phyloP scores from a whole-genome alignment of 2,329 filamentous ascomycete genomes.

The Tolypocladium amazonense region DNA sequence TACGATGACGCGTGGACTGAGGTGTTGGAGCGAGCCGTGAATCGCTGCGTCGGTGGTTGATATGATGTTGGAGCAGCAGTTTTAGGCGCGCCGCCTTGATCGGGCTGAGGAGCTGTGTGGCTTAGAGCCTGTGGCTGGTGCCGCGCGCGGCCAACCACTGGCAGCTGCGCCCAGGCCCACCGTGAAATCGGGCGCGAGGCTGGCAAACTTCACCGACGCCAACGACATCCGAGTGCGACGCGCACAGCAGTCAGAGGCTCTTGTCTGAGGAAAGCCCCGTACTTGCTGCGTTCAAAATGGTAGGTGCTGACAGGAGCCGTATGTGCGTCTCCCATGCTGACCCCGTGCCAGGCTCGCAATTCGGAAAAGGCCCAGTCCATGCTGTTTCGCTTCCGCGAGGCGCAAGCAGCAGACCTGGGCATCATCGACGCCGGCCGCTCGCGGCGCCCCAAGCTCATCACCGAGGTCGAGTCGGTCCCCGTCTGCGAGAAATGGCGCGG shows the following conservation, averaged over 20 bases:
- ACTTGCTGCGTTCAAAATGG: not conserved
- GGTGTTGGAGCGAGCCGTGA: not conserved
- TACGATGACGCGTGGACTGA: not conserved
- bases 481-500: slow-evolving; percentile 96
- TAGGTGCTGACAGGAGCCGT: not conserved
- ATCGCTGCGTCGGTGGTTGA: not conserved
- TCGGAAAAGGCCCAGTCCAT: slow-evolving; percentile 98
- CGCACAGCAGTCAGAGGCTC: not conserved
- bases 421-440: slow-evolving; percentile 90
- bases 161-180: not conserved
- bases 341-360: slow-evolving; percentile 71
- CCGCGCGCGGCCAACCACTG: not conserved
- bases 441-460: slow-evolving; percentile 84
- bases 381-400: slow-evolving; percentile 98
- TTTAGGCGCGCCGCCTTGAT: not conserved
- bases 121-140: not conserved
- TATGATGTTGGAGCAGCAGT: not conserved
- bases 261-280: not conserved
- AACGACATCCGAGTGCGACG: not conserved
- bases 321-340: not conserved
- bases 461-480: slow-evolving; percentile 72
- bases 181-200: not conserved
- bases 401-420: slow-evolving; percentile 89
- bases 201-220: not conserved
- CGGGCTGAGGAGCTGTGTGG: not conserved